Evolutionary conservation across 75 land plant species (phyloP), one percentile per base, ranked within the genome.

Genomic region (Cunninghamia lanceolata): DNA sequence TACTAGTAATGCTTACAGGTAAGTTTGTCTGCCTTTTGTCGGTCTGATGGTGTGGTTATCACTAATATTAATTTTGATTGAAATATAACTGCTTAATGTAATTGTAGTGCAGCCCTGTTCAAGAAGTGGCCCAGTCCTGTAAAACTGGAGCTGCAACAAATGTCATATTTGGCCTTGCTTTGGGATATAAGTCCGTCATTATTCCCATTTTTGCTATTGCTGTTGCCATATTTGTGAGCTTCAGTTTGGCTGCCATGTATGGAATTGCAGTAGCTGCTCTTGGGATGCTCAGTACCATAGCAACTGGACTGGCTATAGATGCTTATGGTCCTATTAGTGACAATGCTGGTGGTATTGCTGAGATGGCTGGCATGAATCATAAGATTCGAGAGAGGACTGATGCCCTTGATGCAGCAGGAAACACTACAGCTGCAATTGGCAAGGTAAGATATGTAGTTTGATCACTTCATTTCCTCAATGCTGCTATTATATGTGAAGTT

Each of bases 281-380:
- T 16, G 96, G 97, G 32, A 94, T 95, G 96, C 91, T 94, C 10
- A 95, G 96, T 89, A 95, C 97, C 6, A 92, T 95, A 40, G 95
- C 97, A 70, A 95, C 97, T 9, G 94, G 97, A 2, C 87, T 95
- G 15, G 92, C 97, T 10, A 95, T 95, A 71, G 97, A 95, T 85
- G 96, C 97, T 14, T 95, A 95, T 91, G 97, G 97, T 28, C 96
- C 96, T 43, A 95, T 95, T 30, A 95, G 97, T 89, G 97, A 95
- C 89, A 95, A 95, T 89, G 97, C 96, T 77, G 97, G 97, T 45
- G 97, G 97, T 42, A 95, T 95, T 81, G 96, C 97, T 0, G 97
- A 95, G 83, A 95, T 95, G 97, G 96, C 96, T 46, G 96, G 96
- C 32, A 92, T 94, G 93, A 91, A 89, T 86, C 96, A 91, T 89